Conservation (phyloP, 208 protist genomes). For the Trypanosoma boissoni region DNA sequence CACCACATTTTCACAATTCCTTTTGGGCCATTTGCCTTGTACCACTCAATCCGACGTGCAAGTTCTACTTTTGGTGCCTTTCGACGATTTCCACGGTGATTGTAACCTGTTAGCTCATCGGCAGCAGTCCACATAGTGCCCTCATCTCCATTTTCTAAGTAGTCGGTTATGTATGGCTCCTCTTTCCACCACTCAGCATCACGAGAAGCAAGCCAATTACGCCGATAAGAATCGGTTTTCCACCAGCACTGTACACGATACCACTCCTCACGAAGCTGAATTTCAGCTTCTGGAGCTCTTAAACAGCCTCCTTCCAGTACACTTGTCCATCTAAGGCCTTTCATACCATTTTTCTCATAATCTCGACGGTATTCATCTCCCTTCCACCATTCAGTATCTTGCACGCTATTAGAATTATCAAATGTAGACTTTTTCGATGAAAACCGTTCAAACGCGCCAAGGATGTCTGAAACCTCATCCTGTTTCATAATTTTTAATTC, state of each 20-base stretch:
- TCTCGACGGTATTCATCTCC: slow-evolving; percentile 33
- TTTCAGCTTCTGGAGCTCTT: slow-evolving; percentile 29
- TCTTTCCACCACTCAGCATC: slow-evolving; percentile 45
- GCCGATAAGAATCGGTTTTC: slow-evolving; percentile 29
- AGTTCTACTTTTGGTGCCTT: slow-evolving; percentile 20
- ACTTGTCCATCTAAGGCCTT: slow-evolving; percentile 30
- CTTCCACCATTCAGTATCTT: slow-evolving; percentile 44
- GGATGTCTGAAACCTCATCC: slow-evolving; percentile 27
- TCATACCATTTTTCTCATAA: slow-evolving; percentile 31
- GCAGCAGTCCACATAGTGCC: slow-evolving; percentile 35
- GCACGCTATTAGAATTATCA: slow-evolving; percentile 33
- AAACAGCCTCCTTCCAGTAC: slow-evolving; percentile 29
- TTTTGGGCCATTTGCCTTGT: slow-evolving; percentile 34
- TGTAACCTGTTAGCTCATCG: slow-evolving; percentile 33
- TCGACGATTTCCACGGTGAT: slow-evolving; percentile 25
- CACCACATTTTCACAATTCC: slow-evolving; percentile 42
- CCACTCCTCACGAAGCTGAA: slow-evolving; percentile 35
- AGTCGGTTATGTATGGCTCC: slow-evolving; percentile 34
- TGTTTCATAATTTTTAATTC: slow-evolving; percentile 16
- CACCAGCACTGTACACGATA: slow-evolving; percentile 35
- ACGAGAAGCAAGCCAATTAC: slow-evolving; percentile 29
- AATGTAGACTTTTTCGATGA: slow-evolving; percentile 26
- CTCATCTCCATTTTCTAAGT: slow-evolving; percentile 30
- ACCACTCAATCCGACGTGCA: slow-evolving; percentile 32
- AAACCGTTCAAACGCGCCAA: slow-evolving; percentile 36